Percentiles rank a stretch among this genome's conserved stretches.
phyloP scores from a whole-genome alignment of 2,329 filamentous ascomycete species.

The Aureobasidium vineae region DNA sequence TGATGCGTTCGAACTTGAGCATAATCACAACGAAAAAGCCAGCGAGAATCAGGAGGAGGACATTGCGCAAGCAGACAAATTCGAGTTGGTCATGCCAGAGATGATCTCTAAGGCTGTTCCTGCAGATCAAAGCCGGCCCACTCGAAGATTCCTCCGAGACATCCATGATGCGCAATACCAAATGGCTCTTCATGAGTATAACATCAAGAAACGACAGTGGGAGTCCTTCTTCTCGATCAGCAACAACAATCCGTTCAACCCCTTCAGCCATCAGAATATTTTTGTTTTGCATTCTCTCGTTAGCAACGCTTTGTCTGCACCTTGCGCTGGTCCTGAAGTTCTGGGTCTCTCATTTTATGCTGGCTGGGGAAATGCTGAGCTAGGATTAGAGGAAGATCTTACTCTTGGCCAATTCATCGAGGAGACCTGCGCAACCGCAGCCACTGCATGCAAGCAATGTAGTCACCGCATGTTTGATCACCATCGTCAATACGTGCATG shows the following conservation, averaged over 20 bases:
- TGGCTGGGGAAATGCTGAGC: slow-evolving; percentile 73
- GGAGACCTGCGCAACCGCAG: slow-evolving; percentile 74
- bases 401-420: slow-evolving; percentile 95
- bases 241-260: slow-evolving; percentile 86
- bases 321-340: slow-evolving; percentile 87
- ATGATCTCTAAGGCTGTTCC: slow-evolving; percentile 90
- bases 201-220: slow-evolving; percentile 94
- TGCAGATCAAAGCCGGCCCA: slow-evolving; percentile 78
- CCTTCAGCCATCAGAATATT: slow-evolving; percentile 94
- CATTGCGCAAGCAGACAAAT: slow-evolving; percentile 50
- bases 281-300: slow-evolving; percentile 92
- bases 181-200: slow-evolving; percentile 88
- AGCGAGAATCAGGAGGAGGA: slow-evolving; percentile 40
- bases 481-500: slow-evolving; percentile 95
- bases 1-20: slow-evolving; percentile 46
- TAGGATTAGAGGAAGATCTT: slow-evolving; percentile 75
- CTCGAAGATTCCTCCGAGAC: slow-evolving; percentile 90
- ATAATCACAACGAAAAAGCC: slow-evolving; percentile 45
- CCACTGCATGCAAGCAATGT: slow-evolving; percentile 77
- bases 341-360: slow-evolving; percentile 84
- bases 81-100: slow-evolving; percentile 88
- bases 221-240: slow-evolving; percentile 89
- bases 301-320: slow-evolving; percentile 89
- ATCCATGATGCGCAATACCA: slow-evolving; percentile 97
- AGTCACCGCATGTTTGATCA: slow-evolving; percentile 88